Base-by-base conservation (phyloP, 2,329 filamentous ascomycete genomes). In the Colletotrichum australisinense region DNA sequence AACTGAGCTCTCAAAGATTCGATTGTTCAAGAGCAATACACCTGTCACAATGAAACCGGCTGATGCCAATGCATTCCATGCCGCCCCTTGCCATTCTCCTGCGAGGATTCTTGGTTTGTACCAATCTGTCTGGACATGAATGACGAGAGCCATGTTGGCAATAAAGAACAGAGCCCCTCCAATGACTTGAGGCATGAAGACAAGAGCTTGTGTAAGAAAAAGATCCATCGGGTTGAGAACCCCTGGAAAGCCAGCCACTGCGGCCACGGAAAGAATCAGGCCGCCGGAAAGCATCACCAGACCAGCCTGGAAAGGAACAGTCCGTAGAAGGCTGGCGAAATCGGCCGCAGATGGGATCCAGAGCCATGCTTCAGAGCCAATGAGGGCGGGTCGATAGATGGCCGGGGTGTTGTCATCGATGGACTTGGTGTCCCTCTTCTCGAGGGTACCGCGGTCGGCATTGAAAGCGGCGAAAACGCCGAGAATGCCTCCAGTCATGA, bases 121-220 rank as follows among this genome's bases (percentile, higher is more conserved):
- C 46, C 57, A 68, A 12, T 12, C 35, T 5, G 42, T 58, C 24
- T 68, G 66, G 4, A 46, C 57, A 4, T 22, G 26, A 12, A 63
- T 28, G 12, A 60, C 19, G 6, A 60, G 58, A 8, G 58, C 4
- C 12, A 26, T 11, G 9, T 60, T 60, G 22, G 57, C 57, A n/a
- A 68, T 9, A 11, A 68, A 68, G 32, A 55, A 63, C 16, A 68
- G 24, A 4, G 56, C 28, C 16, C 66, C 57, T 5, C 66, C 57
- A n/a, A 63, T 55, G 3, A 68, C 66, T 9, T 68, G 57, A 9
- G 46, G 66, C 57, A 63, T 30, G 22, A 63, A 68, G 14, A 55
- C 24, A 1, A 63, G 30, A n/a, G n/a, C 46, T 22, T 63, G 57
- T 2, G n/a, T n/a, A 7, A 63, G 11, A 12, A 38, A 19, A 0